Conservation (phyloP, 148 eudicot species). For the Nepenthes gracilis region DNA sequence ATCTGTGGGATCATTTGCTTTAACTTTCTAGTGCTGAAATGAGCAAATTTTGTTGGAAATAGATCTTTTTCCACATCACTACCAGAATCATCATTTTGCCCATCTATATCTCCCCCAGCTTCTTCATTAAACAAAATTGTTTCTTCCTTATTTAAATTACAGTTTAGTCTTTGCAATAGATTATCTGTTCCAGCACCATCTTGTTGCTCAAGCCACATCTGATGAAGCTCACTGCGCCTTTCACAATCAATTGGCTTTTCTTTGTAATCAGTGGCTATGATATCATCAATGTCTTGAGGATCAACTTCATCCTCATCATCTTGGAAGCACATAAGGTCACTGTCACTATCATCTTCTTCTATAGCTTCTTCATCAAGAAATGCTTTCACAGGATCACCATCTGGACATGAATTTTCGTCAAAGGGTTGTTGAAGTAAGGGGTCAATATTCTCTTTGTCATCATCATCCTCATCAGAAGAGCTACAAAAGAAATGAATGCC, state of each 20-base stretch:
- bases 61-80: constrained; percentile 22
- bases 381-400: constrained; percentile 64
- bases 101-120: constrained; percentile 20
- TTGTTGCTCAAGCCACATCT: constrained; percentile 86
- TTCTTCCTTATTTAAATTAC: constrained; percentile 33
- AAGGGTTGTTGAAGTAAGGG: constrained; percentile 21
- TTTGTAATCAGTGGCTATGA: constrained; percentile 56
- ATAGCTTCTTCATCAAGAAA: constrained; percentile 95
- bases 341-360: constrained; percentile 84
- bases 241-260: constrained; percentile 62
- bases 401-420: constrained; percentile 27
- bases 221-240: constrained; percentile 70
- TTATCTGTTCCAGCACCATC: constrained; percentile 84
- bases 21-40: constrained; percentile 39
- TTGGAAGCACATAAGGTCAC: constrained; percentile 41
- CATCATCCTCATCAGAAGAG: constrained; percentile 70
- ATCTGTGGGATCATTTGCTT: constrained; percentile 69
- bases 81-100: constrained; percentile 20
- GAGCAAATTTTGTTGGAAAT: constrained; percentile 17
- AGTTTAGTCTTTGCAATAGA: constrained; percentile 62
- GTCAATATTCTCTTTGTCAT: constrained; percentile 58
- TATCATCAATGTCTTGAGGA: constrained; percentile 54
- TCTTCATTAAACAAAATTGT: constrained; percentile 25
- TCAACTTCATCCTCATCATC: constrained; percentile 70
- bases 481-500: constrained; percentile 22